Evolutionary conservation across 2,329 filamentous ascomycete species (phyloP).

Genomic region (Trichoderma semiorbis): DNA sequence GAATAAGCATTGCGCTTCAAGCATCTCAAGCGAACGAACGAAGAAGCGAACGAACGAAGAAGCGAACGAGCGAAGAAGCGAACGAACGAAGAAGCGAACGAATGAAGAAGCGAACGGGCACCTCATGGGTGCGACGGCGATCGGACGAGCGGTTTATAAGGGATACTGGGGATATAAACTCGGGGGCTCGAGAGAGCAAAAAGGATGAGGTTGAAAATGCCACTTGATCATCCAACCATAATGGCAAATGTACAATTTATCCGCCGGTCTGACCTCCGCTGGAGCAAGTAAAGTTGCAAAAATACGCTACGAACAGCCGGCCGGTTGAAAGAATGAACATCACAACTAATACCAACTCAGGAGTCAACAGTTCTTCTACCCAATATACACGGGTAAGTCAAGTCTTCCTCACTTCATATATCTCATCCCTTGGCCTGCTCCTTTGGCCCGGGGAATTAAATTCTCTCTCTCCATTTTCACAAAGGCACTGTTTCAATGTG

Average conservation of each 20-base stretch:
- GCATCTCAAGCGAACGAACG: not conserved
- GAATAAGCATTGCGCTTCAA: not conserved
- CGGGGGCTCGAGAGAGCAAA: not conserved
- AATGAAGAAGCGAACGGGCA: not conserved
- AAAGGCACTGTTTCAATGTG: not conserved
- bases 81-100: not conserved
- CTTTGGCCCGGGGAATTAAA: not conserved
- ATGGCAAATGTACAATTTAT: not conserved
- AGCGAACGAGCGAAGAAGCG: not conserved
- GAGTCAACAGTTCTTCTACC: not conserved
- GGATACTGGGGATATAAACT: not conserved
- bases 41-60: not conserved
- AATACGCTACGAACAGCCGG: not conserved
- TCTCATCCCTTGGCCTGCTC: not conserved
- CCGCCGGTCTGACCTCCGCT: not conserved
- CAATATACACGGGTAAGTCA: not conserved
- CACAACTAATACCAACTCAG: not conserved
- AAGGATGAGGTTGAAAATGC: not conserved
- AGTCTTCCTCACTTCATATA: not conserved
- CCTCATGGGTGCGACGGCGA: not conserved
- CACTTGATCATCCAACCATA: not conserved
- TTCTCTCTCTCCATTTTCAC: not conserved
- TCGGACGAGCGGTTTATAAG: not conserved
- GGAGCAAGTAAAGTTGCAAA: not conserved
- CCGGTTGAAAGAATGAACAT: not conserved